Conservation (phyloP, 148 eudicot genomes). For the Cornus florida region DNA sequence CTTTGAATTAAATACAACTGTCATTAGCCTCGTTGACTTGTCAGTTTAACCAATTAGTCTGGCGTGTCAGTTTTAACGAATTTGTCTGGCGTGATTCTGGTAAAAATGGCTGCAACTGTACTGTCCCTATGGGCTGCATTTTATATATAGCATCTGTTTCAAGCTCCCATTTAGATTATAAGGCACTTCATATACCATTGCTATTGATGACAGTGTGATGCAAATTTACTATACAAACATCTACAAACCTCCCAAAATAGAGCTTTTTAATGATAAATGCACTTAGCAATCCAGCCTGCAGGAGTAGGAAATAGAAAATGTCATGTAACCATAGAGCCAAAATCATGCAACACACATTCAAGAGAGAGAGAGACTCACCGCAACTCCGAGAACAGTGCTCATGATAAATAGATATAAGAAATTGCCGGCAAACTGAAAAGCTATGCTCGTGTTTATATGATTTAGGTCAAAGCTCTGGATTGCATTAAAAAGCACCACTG, state of each 20-base stretch:
- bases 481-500: constrained; percentile 81
- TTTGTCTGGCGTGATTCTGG: not conserved
- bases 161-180: not conserved
- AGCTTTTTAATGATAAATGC: constrained; percentile 66
- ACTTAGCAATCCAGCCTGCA: constrained; percentile 72
- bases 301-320: constrained; percentile 10
- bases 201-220: not conserved
- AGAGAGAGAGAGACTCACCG: constrained; percentile 35
- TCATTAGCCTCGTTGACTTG: not conserved
- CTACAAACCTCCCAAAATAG: constrained; percentile 68
- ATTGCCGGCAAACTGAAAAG: constrained; percentile 56
- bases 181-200: not conserved
- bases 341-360: not conserved
- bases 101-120: constrained; percentile 2
- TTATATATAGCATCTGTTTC: not conserved
- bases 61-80: not conserved
- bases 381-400: constrained; percentile 71
- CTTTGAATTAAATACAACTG: too few relatives aligned
- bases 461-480: constrained; percentile 75
- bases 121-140: not conserved
- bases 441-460: constrained; percentile 43
- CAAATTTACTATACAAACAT: not conserved
- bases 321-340: constrained; percentile 2
- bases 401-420: constrained; percentile 57
- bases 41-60: not conserved